A percentile compares a stretch with the other conserved stretches of the same genome.
phyloP scores from a whole-genome alignment of 2,329 filamentous ascomycete species.

The Trichoderma semiorbis region DNA sequence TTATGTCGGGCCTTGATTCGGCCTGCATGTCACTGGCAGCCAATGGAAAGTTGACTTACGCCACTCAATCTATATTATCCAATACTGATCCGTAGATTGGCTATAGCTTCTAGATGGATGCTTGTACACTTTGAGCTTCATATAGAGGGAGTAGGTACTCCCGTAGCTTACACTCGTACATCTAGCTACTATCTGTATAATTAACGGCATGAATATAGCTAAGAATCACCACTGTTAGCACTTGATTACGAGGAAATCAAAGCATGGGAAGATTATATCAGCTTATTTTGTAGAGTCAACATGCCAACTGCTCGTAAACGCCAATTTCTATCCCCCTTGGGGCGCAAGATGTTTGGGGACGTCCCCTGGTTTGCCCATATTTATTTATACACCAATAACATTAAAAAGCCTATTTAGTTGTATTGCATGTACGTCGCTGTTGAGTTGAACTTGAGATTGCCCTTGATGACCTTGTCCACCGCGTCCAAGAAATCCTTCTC shows the following conservation, averaged over 20 bases:
- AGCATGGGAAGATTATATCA: not conserved
- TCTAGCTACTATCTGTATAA: not conserved
- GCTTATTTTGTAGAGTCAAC: not conserved
- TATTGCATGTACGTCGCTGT: constrained; percentile 99
- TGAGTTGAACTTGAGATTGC: constrained; percentile 98
- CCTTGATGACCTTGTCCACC: constrained; percentile 99
- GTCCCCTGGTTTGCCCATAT: constrained; percentile 18
- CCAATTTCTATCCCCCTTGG: constrained; percentile 18
- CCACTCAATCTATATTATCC: not conserved
- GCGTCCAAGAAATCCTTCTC: constrained; percentile 98
- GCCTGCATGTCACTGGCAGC: not conserved
- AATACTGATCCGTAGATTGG: not conserved
- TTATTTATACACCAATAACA: constrained; percentile 34
- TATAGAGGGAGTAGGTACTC: not conserved
- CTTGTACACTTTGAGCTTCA: not conserved
- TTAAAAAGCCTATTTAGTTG: constrained; percentile 62
- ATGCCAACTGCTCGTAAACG: constrained; percentile 11
- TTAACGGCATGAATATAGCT: not conserved
- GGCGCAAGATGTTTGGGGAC: constrained; percentile 7
- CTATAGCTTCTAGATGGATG: not conserved
- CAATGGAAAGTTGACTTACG: not conserved
- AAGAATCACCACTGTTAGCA: not conserved
- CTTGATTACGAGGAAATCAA: not conserved
- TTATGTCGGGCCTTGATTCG: not conserved
- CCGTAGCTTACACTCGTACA: not conserved